Evolutionary conservation across 352 stramenopile species (phyloP), one percentile per base, ranked within the genome.

Genomic region (Phytophthora multivora): DNA sequence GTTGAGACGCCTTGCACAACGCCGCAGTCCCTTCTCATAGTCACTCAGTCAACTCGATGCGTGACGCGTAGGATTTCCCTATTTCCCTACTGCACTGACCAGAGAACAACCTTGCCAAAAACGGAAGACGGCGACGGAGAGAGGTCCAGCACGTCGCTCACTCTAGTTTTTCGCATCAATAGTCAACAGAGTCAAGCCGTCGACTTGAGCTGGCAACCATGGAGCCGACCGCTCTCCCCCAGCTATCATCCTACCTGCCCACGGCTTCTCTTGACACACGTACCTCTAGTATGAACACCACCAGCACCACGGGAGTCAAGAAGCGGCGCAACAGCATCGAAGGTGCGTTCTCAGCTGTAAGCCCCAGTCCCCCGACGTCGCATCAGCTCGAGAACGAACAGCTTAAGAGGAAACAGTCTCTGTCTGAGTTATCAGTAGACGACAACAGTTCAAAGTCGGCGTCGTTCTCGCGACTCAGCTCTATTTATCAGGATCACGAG

Each of bases 231-330:
- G 21, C 41, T 10, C 53, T 69, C 7, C 61, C 61, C 19, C 53
- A 69, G 54, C 61, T 69, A 45, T 69, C 61, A 11, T 69, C 61
- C 40, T 69, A 69, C 33, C 47, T 69, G 7, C 61, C 61, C 5
- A 35, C 21, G 39, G 47, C 46, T 25, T 63, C 45, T 59, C 58
- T 52, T 6, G 52, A 63, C 23, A 57, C 46, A 21, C 36, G 51
- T 25, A 40, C 35, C 33, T 38, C 38, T 18, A 68, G 12, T 30
- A 59, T 28, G 13, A n/a, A 39, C 39, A 58, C 19, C 23, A 63
- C 45, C 39, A 18, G 42, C 58, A 55, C 18, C 25, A 55, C 52
- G 8, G 38, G 45, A 12, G 16, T 51, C 26, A 63, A 63, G 48
- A 63, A 69, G 41, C 39, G 61, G 18, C 61, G 61, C 6, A 69